Evolutionary conservation across 306 rosid genomes (phyloP).

Genomic region (Vigna unguiculata): DNA sequence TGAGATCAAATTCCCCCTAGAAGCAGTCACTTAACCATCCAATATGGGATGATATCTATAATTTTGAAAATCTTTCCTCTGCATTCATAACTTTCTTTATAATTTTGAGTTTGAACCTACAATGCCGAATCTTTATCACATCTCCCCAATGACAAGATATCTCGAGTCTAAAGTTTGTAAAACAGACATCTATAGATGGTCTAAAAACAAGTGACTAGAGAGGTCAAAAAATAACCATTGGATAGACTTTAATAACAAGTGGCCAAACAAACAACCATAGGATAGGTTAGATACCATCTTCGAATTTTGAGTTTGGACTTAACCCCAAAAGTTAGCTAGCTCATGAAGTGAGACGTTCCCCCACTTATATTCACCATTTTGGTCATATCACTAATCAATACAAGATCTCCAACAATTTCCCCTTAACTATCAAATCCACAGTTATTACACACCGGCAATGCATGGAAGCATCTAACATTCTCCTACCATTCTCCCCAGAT

Average conservation of each 20-base stretch:
- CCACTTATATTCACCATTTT: neutral
- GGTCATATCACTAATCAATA: neutral
- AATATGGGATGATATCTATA: neutral
- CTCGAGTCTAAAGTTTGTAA: neutral
- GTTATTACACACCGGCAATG: neutral
- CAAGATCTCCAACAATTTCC: neutral
- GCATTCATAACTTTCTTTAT: neutral
- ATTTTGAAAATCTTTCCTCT: neutral
- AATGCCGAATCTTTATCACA: neutral
- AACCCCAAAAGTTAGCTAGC: neutral
- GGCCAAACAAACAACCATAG: too few species aligned
- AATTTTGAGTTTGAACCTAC: neutral
- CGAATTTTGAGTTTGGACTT: neutral
- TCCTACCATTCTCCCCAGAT: slow-evolving; percentile 21
- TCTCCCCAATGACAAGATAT: neutral
- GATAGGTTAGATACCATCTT: too few species aligned
- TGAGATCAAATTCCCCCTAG: slow-evolving; percentile 37
- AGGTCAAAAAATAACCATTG: neutral
- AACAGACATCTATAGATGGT: neutral
- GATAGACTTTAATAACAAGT: too few species aligned
- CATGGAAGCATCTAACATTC: neutral
- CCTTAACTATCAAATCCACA: slow-evolving; percentile 22
- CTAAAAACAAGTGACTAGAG: neutral
- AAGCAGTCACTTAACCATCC: slow-evolving; percentile 32
- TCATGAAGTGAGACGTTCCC: neutral